These are phyloP conservation scores for Aureobasidium sp. DNA, from an alignment of 2,329 filamentous ascomycete genomes.

Conservation along the genomic window DNA sequence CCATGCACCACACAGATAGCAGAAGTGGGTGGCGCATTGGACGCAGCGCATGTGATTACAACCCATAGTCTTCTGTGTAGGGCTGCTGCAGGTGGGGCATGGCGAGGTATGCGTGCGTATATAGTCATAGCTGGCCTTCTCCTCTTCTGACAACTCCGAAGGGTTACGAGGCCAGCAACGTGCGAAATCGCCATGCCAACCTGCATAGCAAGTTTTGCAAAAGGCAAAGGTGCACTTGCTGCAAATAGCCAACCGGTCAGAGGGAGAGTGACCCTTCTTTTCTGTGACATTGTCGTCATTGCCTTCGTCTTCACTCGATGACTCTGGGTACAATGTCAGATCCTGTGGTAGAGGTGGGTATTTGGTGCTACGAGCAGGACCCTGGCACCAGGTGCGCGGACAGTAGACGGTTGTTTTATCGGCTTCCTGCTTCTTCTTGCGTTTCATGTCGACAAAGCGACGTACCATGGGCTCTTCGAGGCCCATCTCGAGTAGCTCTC, in stretches of 20 bases:
- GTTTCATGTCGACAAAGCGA: constrained; percentile 81
- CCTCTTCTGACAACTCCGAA: constrained; percentile 70
- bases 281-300: constrained; percentile 14
- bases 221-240: constrained; percentile 87
- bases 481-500: constrained; percentile 58
- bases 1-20: constrained; percentile 89
- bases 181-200: constrained; percentile 91
- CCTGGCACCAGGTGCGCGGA: constrained; percentile 85
- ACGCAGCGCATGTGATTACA: constrained; percentile 98
- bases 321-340: constrained; percentile 33
- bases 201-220: constrained; percentile 62
- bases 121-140: constrained; percentile 80
- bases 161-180: constrained; percentile 59
- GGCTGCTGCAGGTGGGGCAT: constrained; percentile 79
- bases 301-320: constrained; percentile 28
- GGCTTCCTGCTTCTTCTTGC: constrained; percentile 84
- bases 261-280: constrained; percentile 19
- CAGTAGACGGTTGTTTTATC: constrained; percentile 92
- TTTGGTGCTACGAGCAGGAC: constrained; percentile 58
- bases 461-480: constrained; percentile 59
- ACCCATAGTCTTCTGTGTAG: constrained; percentile 81
- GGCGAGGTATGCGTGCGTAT: constrained; percentile 71
- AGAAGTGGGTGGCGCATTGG: constrained; percentile 85
- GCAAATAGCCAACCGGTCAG: constrained; percentile 70
- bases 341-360: constrained; percentile 39